Conservation (phyloP, 345 rosid species). For the Aethionema arabicum region DNA sequence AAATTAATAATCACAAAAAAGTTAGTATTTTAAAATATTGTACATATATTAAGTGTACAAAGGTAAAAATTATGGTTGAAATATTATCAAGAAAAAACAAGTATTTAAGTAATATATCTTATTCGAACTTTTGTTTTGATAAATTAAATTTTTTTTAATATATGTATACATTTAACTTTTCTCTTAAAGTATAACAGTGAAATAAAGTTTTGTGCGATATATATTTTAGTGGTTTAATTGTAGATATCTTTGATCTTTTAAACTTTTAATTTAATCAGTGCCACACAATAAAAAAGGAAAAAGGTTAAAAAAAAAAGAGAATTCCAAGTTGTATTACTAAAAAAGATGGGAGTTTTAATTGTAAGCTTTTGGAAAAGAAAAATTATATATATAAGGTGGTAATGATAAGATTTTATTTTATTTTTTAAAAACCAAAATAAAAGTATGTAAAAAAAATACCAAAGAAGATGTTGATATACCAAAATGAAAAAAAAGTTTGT, state of each 20-base stretch:
- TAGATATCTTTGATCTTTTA: conserved; percentile 23
- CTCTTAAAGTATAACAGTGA: conserved; percentile 11
- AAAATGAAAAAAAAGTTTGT: conserved; percentile 8
- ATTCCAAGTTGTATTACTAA: conserved; percentile 3
- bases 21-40: no score
- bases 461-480: conserved; percentile 9
- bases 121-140: no score
- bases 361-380: not conserved
- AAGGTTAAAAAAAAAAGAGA: not conserved
- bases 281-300: conserved; percentile 6
- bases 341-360: conserved; percentile 4
- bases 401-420: no score
- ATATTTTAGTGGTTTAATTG: conserved; percentile 21
- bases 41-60: no score
- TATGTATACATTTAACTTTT: no score
- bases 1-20: no score
- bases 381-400: no score
- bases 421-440: not conserved
- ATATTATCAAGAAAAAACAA: no score
- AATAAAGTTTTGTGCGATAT: conserved; percentile 1
- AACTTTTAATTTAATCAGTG: conserved; percentile 6
- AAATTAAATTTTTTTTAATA: no score
- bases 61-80: no score
- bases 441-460: not conserved
- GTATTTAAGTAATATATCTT: no score